Evolutionary conservation across 306 rosid species (phyloP).

Genomic region (Cicer yamashitae): DNA sequence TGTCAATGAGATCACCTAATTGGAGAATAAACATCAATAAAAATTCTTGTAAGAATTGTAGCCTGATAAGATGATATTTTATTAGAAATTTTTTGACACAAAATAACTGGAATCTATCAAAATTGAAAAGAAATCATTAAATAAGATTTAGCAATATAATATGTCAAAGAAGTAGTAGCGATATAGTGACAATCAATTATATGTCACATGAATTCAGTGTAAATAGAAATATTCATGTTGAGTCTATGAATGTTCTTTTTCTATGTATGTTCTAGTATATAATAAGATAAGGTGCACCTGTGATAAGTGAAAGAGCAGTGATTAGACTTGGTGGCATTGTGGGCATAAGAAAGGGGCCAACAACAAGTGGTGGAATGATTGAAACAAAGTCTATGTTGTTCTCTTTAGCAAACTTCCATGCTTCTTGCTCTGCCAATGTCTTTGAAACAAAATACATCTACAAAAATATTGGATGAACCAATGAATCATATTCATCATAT

Average conservation of each 20-base stretch:
- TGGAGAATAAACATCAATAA: too few species aligned
- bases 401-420: constrained; percentile 72
- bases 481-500: too few species aligned
- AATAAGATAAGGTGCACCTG: constrained; percentile 37
- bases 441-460: constrained; percentile 87
- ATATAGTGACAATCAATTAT: not conserved
- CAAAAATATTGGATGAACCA: not conserved
- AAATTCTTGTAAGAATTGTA: too few species aligned
- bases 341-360: constrained; percentile 68
- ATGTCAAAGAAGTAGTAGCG: not conserved
- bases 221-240: not conserved
- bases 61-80: too few species aligned
- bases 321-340: constrained; percentile 80
- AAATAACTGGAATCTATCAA: too few species aligned
- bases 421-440: constrained; percentile 78
- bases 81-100: too few species aligned
- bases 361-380: constrained; percentile 70
- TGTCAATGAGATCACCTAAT: too few species aligned
- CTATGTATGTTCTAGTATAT: not conserved
- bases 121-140: too few species aligned
- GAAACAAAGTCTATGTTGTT: constrained; percentile 62
- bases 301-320: constrained; percentile 67
- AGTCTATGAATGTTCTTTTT: too few species aligned
- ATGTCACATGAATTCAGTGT: not conserved
- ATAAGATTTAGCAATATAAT: too few species aligned